A percentile compares a stretch with the other conserved stretches of the same genome.
phyloP scores from a whole-genome alignment of 352 stramenopile genomes.

The Albugo candida region DNA sequence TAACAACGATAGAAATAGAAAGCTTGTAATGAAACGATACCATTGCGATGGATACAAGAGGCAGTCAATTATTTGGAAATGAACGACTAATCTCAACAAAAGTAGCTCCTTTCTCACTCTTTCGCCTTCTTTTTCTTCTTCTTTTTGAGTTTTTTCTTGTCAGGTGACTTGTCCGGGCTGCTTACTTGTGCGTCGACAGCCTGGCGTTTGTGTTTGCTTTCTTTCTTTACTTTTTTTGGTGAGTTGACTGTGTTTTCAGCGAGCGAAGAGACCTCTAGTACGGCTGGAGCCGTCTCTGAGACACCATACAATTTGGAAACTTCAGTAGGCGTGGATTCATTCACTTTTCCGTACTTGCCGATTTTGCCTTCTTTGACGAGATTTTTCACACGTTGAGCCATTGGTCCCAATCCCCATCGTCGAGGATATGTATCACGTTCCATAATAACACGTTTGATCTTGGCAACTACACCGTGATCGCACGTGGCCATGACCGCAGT shows the following conservation, averaged over 20 bases:
- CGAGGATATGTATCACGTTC: slow-evolving; percentile 99
- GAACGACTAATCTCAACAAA: too few species aligned
- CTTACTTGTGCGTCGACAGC: slow-evolving; percentile 20
- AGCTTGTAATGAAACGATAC: too few species aligned
- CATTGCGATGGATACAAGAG: too few species aligned
- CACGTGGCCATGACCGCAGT: slow-evolving; percentile 98
- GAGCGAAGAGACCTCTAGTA: slow-evolving; percentile 27
- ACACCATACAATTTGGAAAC: slow-evolving; percentile 55
- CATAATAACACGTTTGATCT: slow-evolving; percentile 99
- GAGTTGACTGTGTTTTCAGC: slow-evolving; percentile 21
- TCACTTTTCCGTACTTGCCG: slow-evolving; percentile 80
- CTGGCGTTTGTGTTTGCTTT: slow-evolving; percentile 49
- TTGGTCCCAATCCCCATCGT: slow-evolving; percentile 96
- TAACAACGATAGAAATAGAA: too few species aligned
- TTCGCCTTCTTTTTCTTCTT: slow-evolving; percentile 65
- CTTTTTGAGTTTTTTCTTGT: slow-evolving; percentile 80
- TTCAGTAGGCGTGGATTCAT: slow-evolving; percentile 62
- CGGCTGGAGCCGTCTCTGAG: slow-evolving; percentile 15
- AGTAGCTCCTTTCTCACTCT: background rate
- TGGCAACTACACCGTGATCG: slow-evolving; percentile 98
- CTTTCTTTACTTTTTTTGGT: slow-evolving; percentile 16
- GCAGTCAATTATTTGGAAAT: too few species aligned
- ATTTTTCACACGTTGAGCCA: slow-evolving; percentile 98
- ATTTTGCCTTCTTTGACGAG: slow-evolving; percentile 90
- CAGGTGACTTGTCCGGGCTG: slow-evolving; percentile 36